Conservation (phyloP, 2,329 filamentous ascomycete species). For the Microascus cirrosus region DNA sequence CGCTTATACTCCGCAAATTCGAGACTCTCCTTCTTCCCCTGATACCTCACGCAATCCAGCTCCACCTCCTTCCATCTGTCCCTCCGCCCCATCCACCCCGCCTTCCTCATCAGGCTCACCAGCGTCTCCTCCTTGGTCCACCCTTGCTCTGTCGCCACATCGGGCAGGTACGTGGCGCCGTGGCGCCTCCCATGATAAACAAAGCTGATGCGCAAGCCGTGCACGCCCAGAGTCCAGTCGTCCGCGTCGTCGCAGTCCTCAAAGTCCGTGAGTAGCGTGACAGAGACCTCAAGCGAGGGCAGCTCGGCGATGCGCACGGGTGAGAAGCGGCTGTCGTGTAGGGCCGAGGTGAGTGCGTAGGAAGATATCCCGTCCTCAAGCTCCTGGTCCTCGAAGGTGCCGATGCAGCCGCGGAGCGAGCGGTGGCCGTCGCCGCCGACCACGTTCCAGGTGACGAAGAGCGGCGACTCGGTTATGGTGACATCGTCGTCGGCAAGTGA, state of each 20-base stretch:
- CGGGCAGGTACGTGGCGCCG: constrained; percentile 83
- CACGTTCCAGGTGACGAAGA: constrained; percentile 13
- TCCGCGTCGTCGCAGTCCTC: constrained; percentile 61
- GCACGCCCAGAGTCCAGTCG: constrained; percentile 79
- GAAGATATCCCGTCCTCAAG: constrained; percentile 62
- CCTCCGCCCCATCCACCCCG: constrained; percentile 76
- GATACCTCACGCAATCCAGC: constrained; percentile 72
- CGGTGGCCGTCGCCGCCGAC: constrained; percentile 28
- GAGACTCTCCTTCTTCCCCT: constrained; percentile 67
- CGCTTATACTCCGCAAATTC: constrained; percentile 63
- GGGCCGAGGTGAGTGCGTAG: constrained; percentile 72
- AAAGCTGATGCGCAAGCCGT: constrained; percentile 84
- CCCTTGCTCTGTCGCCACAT: constrained; percentile 83
- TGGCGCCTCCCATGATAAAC: constrained; percentile 60
- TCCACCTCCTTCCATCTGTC: constrained; percentile 72
- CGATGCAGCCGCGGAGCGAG: constrained; percentile 84
- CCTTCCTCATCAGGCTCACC: constrained; percentile 84
- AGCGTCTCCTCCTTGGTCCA: constrained; percentile 93
- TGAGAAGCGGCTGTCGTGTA: constrained; percentile 52
- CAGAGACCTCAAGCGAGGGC: constrained; percentile 47
- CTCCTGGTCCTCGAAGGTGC: constrained; percentile 74
- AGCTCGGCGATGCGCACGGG: constrained; percentile 44
- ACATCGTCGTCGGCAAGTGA: constrained; percentile 62
- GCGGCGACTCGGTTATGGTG: constrained; percentile 43
- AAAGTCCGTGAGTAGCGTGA: constrained; percentile 81